Evolutionary conservation across 2,329 filamentous ascomycete genomes (phyloP), one percentile per base, ranked within the genome.

Genomic region (Dactylellina sp.): DNA sequence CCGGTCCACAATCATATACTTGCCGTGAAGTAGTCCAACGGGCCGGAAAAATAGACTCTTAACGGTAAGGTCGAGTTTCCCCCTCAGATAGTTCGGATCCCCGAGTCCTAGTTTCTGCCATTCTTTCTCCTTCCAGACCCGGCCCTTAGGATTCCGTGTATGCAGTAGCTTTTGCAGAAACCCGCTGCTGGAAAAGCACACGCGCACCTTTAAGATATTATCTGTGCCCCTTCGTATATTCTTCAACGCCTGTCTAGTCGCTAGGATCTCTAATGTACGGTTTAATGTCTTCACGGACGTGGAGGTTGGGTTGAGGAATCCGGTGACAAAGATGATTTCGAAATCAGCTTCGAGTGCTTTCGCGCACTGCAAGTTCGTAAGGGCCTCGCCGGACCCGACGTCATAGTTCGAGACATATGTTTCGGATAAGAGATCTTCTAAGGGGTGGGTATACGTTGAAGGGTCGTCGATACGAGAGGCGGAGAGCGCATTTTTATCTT

Each of bases 21-120:
- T 96, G 0, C 91, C 89, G 79, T 96, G 92, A 88, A 95, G 91
- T n/a, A 96, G 89, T 78, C 91, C 92, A 71, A 95, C 88, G 0
- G 92, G 92, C 1, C 89, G 83, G 75, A 94, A 88, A 80, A 96
- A 96, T 6, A 94, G 83, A 75, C 88, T 92, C 82, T 92, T 93
- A 64, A 93, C 86, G 0, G 85, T 83, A 35, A 96, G 79, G 59
- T 93, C 86, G 16, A 96, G 85, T 1, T 87, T 87, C 0, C 82
- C 84, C 2, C 87, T 82, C 35, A 85, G 83, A 5, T 83, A 81
- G 2, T 84, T 82, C 0, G 83, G 79, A 0, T 91, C 90, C 2
- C 95, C 82, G 0, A 90, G 89, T 1, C 95, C 83, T 63, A 84
- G 84, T 7, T 80, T 81, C 0, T 80, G 76, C 91, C 91, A 95